A percentile compares a stretch with the other conserved stretches of the same genome.
Evolutionary conservation across 352 stramenopile genomes (phyloP).

Genomic region (Blastocystis sp.): DNA sequence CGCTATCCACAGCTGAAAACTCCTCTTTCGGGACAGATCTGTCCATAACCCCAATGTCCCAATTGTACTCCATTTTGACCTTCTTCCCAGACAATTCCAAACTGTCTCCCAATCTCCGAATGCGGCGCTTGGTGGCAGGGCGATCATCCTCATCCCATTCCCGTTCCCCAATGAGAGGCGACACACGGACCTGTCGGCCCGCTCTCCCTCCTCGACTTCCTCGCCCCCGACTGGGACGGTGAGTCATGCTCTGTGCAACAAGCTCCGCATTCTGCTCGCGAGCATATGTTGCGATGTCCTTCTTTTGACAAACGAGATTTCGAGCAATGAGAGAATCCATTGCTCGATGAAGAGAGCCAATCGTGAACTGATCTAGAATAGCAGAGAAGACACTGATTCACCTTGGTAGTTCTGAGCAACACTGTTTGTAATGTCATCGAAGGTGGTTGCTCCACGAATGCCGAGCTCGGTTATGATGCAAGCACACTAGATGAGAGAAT

Average conservation of each 20-base stretch:
- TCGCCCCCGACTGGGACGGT: neutral
- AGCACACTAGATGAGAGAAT: neutral
- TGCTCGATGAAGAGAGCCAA: neutral
- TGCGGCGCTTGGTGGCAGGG: neutral
- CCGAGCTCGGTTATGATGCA: neutral
- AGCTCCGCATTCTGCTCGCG: neutral
- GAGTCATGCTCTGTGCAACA: neutral
- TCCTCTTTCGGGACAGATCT: neutral
- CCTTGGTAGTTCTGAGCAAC: neutral
- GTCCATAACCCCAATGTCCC: neutral
- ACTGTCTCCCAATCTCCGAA: neutral
- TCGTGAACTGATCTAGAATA: neutral
- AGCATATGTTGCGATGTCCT: constrained; percentile 8
- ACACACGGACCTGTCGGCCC: neutral
- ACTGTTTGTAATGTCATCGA: neutral
- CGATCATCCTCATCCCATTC: neutral
- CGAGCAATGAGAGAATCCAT: neutral
- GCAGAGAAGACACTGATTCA: neutral
- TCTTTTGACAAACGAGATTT: constrained; percentile 29
- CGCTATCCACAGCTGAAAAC: neutral
- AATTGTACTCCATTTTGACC: neutral
- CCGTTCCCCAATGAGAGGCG: neutral
- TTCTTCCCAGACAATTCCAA: constrained; percentile 23
- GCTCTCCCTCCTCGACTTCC: neutral
- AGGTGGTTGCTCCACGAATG: neutral